phyloP scores from a whole-genome alignment of 345 rosid species.

The Hibiscus tridactylites region DNA sequence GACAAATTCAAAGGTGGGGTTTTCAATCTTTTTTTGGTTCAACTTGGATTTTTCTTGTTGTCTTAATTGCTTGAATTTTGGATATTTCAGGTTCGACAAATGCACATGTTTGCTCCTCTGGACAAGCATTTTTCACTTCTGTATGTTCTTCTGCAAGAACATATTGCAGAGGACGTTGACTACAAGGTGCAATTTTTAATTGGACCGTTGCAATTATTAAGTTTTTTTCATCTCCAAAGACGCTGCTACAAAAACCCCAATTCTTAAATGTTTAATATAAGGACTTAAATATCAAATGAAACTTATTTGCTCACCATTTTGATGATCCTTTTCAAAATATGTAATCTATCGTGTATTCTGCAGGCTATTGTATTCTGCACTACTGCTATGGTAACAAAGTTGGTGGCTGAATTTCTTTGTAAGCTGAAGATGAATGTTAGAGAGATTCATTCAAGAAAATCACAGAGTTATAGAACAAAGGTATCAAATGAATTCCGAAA shows the following conservation, averaged over 20 bases:
- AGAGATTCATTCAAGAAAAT: constrained; percentile 94
- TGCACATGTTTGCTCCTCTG: constrained; percentile 58
- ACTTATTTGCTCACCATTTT: neutral
- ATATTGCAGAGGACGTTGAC: constrained; percentile 58
- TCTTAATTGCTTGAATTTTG: constrained; percentile 12
- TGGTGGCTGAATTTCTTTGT: constrained; percentile 68
- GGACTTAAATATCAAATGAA: neutral
- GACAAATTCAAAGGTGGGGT: constrained; percentile 71
- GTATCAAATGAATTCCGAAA: constrained; percentile 93
- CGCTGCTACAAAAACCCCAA: neutral
- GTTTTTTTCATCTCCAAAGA: neutral
- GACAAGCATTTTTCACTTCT: constrained; percentile 69
- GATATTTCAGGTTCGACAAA: constrained; percentile 68
- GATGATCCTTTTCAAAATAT: neutral
- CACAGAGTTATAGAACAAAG: constrained; percentile 81
- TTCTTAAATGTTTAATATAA: neutral
- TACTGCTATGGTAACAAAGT: constrained; percentile 81
- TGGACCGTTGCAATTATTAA: neutral
- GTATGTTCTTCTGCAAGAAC: constrained; percentile 62
- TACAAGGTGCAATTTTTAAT: constrained; percentile 52
- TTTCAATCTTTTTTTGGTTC: neutral
- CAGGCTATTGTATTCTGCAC: constrained; percentile 94
- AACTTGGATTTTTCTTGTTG: constrained; percentile 4
- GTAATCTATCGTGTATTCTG: neutral
- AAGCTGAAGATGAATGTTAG: constrained; percentile 75